Evolutionary conservation across 2,329 filamentous ascomycete genomes (phyloP).

Genomic region (Aspergillus pseudoviridinutans): DNA sequence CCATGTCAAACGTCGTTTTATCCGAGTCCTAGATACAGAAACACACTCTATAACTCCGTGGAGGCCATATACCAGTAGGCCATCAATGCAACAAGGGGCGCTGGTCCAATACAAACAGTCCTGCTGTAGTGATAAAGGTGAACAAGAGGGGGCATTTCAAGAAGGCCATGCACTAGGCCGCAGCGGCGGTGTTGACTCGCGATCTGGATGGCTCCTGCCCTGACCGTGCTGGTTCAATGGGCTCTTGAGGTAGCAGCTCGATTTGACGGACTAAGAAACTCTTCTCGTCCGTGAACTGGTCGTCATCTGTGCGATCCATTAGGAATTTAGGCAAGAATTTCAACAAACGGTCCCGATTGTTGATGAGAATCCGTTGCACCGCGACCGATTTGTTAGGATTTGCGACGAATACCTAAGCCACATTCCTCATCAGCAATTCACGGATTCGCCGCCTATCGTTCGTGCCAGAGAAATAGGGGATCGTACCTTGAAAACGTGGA

Average conservation of each 20-base stretch:
- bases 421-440: slow-evolving; percentile 18
- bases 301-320: slow-evolving; percentile 91
- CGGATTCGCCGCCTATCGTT: background rate
- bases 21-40: slow-evolving; percentile 8
- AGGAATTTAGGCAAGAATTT: slow-evolving; percentile 87
- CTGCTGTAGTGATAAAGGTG: slow-evolving; percentile 4
- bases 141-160: background rate
- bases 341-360: slow-evolving; percentile 88
- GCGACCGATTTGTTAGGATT: slow-evolving; percentile 98
- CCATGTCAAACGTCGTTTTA: slow-evolving; percentile 5
- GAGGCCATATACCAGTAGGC: slow-evolving; percentile 21
- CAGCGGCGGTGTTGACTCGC: slow-evolving; percentile 25
- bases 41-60: slow-evolving; percentile 15
- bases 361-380: slow-evolving; percentile 91
- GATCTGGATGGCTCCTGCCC: slow-evolving; percentile 24
- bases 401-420: slow-evolving; percentile 77
- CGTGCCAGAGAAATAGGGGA: background rate
- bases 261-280: slow-evolving; percentile 97
- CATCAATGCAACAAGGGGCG: slow-evolving; percentile 17
- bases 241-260: slow-evolving; percentile 45
- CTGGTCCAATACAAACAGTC: slow-evolving; percentile 4
- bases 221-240: slow-evolving; percentile 33
- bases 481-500: slow-evolving; percentile 89
- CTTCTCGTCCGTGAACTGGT: slow-evolving; percentile 97
- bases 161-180: slow-evolving; percentile 17